Evolutionary conservation across 352 stramenopile species (phyloP).

Genomic region (Globisporangium sylvaticum): DNA sequence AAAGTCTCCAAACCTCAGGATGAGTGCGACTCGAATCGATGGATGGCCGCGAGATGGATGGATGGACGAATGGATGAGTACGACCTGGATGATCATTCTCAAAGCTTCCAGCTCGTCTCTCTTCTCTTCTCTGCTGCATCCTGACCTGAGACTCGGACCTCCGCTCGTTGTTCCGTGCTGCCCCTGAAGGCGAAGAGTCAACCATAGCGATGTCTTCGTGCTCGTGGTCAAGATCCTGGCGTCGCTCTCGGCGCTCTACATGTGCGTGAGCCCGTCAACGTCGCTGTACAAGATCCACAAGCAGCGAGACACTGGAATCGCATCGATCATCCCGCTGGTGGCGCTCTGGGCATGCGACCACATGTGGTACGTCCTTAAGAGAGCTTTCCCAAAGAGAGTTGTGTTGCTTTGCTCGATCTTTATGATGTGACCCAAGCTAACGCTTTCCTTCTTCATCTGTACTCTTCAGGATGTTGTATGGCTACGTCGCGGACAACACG

Average conservation of each 20-base stretch:
- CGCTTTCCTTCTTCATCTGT: neutral
- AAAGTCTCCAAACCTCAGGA: neutral
- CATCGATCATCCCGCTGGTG: slow-evolving; percentile 51
- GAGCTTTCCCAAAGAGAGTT: too few species aligned
- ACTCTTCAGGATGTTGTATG: slow-evolving; percentile 50
- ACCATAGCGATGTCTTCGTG: slow-evolving; percentile 27
- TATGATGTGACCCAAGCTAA: neutral
- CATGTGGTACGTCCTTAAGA: slow-evolving; percentile 58
- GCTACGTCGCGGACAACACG: slow-evolving; percentile 39
- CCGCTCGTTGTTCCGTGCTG: neutral
- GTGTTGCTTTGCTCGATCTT: too few species aligned
- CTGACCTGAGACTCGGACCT: neutral
- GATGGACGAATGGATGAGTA: too few species aligned
- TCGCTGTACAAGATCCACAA: slow-evolving; percentile 53
- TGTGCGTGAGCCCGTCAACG: slow-evolving; percentile 59
- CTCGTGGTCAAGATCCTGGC: slow-evolving; percentile 54
- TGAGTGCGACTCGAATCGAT: neutral
- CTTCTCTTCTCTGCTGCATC: neutral
- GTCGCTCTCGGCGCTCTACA: slow-evolving; percentile 68
- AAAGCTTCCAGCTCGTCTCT: neutral
- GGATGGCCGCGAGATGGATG: too few species aligned
- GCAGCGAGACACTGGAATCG: slow-evolving; percentile 30
- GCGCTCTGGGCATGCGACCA: slow-evolving; percentile 68
- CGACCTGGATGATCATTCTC: neutral
- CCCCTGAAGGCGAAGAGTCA: neutral